phyloP scores from a whole-genome alignment of 257 asterid genomes.

The Solanum chmielewskii region DNA sequence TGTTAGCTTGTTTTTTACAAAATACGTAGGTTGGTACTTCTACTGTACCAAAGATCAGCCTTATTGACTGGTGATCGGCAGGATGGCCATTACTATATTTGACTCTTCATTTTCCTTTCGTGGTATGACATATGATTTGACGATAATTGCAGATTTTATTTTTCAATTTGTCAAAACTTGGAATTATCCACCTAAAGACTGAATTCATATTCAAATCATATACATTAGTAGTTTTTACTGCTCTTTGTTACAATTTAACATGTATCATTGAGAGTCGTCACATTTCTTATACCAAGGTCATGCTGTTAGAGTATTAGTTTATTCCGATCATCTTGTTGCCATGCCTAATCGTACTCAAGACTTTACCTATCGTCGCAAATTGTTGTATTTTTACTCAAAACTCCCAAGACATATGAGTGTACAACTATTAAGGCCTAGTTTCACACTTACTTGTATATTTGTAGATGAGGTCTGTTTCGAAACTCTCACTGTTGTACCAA shows the following conservation, averaged over 20 bases:
- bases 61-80: neutral
- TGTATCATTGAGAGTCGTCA: neutral
- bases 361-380: neutral
- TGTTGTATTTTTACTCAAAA: neutral
- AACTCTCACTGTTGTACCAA: neutral
- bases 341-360: neutral
- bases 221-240: neutral
- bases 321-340: neutral
- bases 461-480: neutral
- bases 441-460: neutral
- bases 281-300: neutral
- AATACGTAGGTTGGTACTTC: neutral
- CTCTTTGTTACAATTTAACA: neutral
- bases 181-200: neutral
- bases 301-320: neutral
- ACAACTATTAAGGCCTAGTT: neutral
- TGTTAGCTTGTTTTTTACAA: neutral
- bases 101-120: neutral
- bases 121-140: neutral
- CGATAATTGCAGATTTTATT: neutral
- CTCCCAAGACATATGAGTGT: neutral
- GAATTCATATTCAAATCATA: neutral
- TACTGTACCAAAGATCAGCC: neutral
- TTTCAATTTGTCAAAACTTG: neutral
- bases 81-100: neutral